phyloP scores from a whole-genome alignment of 2,329 filamentous ascomycete species.

The Fusarium sp. region DNA sequence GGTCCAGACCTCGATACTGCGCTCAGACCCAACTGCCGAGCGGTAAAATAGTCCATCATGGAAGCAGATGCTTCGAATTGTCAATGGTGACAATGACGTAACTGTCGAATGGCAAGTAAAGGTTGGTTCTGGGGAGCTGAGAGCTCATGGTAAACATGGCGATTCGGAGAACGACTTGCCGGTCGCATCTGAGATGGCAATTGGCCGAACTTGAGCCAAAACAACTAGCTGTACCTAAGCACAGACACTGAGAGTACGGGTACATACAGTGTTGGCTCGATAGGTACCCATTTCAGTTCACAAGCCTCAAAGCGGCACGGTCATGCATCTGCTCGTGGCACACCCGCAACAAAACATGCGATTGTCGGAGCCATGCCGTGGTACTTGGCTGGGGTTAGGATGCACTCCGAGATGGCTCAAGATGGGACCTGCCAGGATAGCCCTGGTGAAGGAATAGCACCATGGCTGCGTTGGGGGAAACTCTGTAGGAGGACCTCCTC shows the following conservation, averaged over 20 bases:
- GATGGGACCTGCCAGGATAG: slow-evolving; percentile 32
- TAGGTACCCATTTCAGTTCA: slow-evolving; percentile 19
- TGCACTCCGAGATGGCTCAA: slow-evolving; percentile 33
- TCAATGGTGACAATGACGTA: slow-evolving; percentile 9
- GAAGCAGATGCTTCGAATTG: not conserved
- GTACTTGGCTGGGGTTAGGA: slow-evolving; percentile 30
- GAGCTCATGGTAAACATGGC: not conserved
- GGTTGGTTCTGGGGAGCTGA: not conserved
- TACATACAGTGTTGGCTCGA: slow-evolving; percentile 15
- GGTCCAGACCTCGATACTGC: not conserved
- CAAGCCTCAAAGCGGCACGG: slow-evolving; percentile 27
- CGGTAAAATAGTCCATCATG: not conserved
- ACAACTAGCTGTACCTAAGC: not conserved
- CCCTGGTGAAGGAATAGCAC: slow-evolving; percentile 28
- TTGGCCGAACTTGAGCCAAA: slow-evolving; percentile 8
- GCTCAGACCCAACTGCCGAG: not conserved
- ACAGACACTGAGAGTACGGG: not conserved
- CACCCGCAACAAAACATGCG: slow-evolving; percentile 23
- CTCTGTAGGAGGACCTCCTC: slow-evolving; percentile 3
- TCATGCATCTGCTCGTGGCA: slow-evolving; percentile 12
- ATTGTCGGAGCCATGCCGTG: slow-evolving; percentile 21
- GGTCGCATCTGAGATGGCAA: not conserved
- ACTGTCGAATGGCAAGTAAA: slow-evolving; percentile 1
- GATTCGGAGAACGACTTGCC: slow-evolving; percentile 6
- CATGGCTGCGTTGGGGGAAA: slow-evolving; percentile 4